Evolutionary conservation across 805 yeast genomes (phyloP), one percentile per base, ranked within the genome.

Genomic region (Kodamaea leandrae): DNA sequence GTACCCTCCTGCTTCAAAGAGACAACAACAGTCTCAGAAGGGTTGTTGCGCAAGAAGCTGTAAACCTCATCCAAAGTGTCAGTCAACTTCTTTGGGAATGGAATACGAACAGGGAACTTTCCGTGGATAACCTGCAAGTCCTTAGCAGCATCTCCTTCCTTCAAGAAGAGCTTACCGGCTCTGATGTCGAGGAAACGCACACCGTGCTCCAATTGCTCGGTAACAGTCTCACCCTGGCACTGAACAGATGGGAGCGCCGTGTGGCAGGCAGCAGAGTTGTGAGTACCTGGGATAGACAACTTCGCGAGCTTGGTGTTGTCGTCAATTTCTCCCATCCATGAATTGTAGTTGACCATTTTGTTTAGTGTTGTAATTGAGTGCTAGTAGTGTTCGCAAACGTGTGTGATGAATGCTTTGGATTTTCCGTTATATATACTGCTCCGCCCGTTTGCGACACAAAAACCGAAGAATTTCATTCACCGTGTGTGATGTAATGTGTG

Each of bases 271-370:
- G 84, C 87, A 30, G 86, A 73, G 57, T 85, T 84, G 64, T 85
- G 93, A n/a, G 91, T 84, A n/a, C 93, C 93, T 7, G 91, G 89
- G 38, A 85, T 67, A 0, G 90, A 68, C 39, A 85, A 67, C 42
- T 72, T 63, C 3, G 83, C 68, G 25, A 85, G 46, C 29, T 53
- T 53, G 15, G 73, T 64, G 57, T 78, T 66, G 54, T 82, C 86
- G 39, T 65, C 60, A 43, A 83, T 54, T 8, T 71, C 68, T 24
- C 61, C 55, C 66, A 80, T 60, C 93, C 91, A 84, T 23, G 57
- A 55, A 48, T 61, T 56, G 51, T 64, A 66, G 41, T 66, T 52
- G 41, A 68, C 73, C 74, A 69, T 68, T 37, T 43, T 55, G 32
- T 7, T 10, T 13, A 17, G 13, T 8, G 6, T 21, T 21, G 24